phyloP scores from a whole-genome alignment of 2,329 filamentous ascomycete genomes.

The Domatiomyces catenatus region DNA sequence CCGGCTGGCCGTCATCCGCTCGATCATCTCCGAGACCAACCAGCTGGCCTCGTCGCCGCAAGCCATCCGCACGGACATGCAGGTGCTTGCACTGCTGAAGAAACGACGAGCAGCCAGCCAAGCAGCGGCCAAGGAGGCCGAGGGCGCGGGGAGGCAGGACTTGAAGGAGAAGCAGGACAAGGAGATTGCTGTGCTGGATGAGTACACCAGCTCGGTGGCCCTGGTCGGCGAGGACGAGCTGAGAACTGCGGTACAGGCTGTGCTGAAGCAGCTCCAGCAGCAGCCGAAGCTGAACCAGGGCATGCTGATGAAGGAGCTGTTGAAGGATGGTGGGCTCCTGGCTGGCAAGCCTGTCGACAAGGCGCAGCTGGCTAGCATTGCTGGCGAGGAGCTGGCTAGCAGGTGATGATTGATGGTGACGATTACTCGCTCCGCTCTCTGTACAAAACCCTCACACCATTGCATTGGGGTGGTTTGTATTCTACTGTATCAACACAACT shows the following conservation, averaged over 20 bases:
- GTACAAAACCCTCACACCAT: too few relatives aligned
- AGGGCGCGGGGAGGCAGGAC: slow-evolving; percentile 27
- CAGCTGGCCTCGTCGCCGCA: slow-evolving; percentile 32
- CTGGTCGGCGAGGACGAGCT: slow-evolving; percentile 29
- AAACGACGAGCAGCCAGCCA: slow-evolving; percentile 27
- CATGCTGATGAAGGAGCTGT: slow-evolving; percentile 27
- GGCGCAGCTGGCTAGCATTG: slow-evolving; percentile 27
- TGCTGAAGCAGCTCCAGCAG: slow-evolving; percentile 22
- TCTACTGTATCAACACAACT: too few relatives aligned
- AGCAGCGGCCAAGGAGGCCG: slow-evolving; percentile 28
- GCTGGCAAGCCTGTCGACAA: slow-evolving; percentile 31
- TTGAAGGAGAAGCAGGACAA: slow-evolving; percentile 31
- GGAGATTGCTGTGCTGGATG: slow-evolving; percentile 29
- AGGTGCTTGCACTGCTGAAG: slow-evolving; percentile 31
- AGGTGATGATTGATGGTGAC: background rate
- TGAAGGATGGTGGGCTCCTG: slow-evolving; percentile 27
- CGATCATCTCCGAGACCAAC: slow-evolving; percentile 35
- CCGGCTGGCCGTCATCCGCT: slow-evolving; percentile 34
- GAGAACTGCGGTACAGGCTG: slow-evolving; percentile 22
- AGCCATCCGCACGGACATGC: slow-evolving; percentile 32
- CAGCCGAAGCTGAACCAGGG: slow-evolving; percentile 26
- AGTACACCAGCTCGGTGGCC: slow-evolving; percentile 29
- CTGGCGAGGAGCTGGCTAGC: slow-evolving; percentile 19
- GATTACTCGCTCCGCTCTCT: too few relatives aligned
- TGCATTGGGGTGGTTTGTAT: too few relatives aligned